Percentiles rank a stretch among this genome's conserved stretches.
These are phyloP conservation scores for Colletotrichum siamense DNA, from an alignment of 2,329 filamentous ascomycete species.

Conservation along the genomic window DNA sequence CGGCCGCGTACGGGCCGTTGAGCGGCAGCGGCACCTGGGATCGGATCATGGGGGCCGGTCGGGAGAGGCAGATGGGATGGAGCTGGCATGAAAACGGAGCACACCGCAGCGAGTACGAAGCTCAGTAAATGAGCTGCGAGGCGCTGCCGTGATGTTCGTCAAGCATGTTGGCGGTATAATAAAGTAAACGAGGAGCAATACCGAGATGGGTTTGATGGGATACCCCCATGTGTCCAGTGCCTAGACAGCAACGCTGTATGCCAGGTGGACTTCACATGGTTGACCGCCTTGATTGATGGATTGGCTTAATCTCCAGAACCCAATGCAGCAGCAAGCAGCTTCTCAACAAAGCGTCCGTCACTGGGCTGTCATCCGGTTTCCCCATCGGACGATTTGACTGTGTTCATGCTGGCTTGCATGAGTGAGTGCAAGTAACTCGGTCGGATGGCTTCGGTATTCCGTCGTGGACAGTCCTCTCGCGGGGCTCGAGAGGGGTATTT, in stretches of 20 bases:
- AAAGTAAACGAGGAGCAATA: background rate
- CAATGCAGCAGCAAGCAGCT: background rate
- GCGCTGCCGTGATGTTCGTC: constrained; percentile 9
- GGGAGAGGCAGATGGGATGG: background rate
- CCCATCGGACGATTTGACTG: background rate
- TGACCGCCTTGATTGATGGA: background rate
- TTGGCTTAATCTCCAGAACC: background rate
- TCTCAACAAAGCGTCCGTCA: background rate
- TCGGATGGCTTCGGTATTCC: background rate
- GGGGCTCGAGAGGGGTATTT: background rate
- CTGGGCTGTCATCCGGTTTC: background rate
- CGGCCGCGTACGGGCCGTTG: constrained; percentile 6
- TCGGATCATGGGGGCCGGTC: background rate
- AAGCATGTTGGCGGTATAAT: background rate
- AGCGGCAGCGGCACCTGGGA: constrained; percentile 9
- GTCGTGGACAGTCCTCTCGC: background rate
- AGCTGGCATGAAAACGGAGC: background rate
- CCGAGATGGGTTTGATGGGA: background rate
- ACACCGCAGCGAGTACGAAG: constrained; percentile 7
- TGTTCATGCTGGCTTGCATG: background rate
- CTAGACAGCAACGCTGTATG: background rate
- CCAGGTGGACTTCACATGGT: background rate
- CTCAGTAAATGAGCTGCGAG: background rate
- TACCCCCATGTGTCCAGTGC: background rate
- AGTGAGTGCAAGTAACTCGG: background rate